phyloP scores from a whole-genome alignment of 2,329 filamentous ascomycete species.

The Aspergillus sp. region DNA sequence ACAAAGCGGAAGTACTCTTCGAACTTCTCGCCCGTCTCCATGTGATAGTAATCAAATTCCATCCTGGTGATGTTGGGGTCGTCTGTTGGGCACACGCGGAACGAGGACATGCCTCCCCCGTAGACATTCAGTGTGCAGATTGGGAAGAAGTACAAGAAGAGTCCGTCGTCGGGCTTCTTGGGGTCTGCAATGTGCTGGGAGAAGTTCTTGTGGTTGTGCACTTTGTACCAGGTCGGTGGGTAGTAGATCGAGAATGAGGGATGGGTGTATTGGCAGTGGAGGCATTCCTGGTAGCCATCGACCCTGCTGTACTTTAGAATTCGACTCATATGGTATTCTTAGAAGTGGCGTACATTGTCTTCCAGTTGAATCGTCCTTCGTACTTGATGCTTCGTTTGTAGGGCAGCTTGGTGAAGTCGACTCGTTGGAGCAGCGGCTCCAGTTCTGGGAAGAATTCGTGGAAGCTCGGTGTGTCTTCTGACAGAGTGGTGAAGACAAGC shows the following conservation, averaged over 20 bases:
- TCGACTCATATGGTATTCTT: too few species aligned
- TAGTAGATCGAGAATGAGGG: constrained; percentile 57
- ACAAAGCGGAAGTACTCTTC: constrained; percentile 59
- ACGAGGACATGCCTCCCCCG: constrained; percentile 58
- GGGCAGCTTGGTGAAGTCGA: constrained; percentile 56
- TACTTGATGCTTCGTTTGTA: constrained; percentile 56
- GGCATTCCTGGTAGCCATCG: constrained; percentile 59
- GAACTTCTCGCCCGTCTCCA: constrained; percentile 52
- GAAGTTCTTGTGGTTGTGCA: constrained; percentile 56
- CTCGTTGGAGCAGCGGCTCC: constrained; percentile 47
- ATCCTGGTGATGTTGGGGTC: constrained; percentile 53
- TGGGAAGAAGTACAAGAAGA: constrained; percentile 60
- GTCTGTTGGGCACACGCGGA: constrained; percentile 54
- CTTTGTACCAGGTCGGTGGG: constrained; percentile 55
- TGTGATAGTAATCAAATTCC: constrained; percentile 61
- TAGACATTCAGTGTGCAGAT: constrained; percentile 59
- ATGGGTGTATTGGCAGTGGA: constrained; percentile 60
- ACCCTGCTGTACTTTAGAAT: constrained; percentile 39
- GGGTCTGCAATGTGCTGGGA: constrained; percentile 58
- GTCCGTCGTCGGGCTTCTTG: constrained; percentile 52
- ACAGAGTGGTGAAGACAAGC: constrained; percentile 54
- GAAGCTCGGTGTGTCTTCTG: constrained; percentile 49
- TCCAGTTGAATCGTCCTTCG: constrained; percentile 59
- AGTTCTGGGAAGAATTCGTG: constrained; percentile 56
- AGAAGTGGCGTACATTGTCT: constrained; percentile 48